These are phyloP conservation scores for Dissoconium aciculare DNA, from an alignment of 2,329 filamentous ascomycete species.

Conservation along the genomic window DNA sequence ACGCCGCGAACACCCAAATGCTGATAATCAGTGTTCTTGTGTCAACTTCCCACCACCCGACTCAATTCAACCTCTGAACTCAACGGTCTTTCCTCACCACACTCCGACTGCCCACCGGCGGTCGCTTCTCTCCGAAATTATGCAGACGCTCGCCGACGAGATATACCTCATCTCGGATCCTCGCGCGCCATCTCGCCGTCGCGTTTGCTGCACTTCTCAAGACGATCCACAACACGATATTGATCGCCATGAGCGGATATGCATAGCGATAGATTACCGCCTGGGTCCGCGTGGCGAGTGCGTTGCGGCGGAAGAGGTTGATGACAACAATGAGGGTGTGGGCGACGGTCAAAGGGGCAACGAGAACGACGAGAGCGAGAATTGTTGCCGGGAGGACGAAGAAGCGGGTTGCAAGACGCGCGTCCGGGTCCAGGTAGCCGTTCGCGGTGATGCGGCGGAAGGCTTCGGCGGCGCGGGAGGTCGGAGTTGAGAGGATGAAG, in stretches of 20 bases:
- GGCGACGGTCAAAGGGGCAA: constrained; percentile 48
- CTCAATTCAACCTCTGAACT: too few relatives aligned
- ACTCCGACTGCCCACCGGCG: constrained; percentile 20
- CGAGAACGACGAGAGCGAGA: constrained; percentile 47
- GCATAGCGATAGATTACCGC: constrained; percentile 46
- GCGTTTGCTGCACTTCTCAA: too few relatives aligned
- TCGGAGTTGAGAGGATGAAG: constrained; percentile 51
- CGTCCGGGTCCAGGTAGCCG: constrained; percentile 67
- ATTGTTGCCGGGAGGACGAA: constrained; percentile 65
- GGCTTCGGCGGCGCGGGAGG: constrained; percentile 57
- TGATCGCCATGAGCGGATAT: constrained; percentile 44
- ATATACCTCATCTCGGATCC: constrained; percentile 88
- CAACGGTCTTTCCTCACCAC: constrained; percentile 19
- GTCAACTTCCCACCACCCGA: too few relatives aligned
- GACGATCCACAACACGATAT: too few relatives aligned
- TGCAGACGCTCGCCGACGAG: constrained; percentile 87
- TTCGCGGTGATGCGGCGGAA: constrained; percentile 51
- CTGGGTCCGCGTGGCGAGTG: too few relatives aligned
- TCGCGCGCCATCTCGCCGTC: constrained; percentile 60
- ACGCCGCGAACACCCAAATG: too few relatives aligned
- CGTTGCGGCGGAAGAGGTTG: too few relatives aligned
- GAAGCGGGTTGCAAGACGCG: constrained; percentile 63
- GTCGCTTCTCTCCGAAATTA: constrained; percentile 61
- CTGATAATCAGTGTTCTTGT: too few relatives aligned
- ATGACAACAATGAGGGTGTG: constrained; percentile 36